phyloP scores from a whole-genome alignment of 352 stramenopile genomes.

The Plasmopara muralis region DNA sequence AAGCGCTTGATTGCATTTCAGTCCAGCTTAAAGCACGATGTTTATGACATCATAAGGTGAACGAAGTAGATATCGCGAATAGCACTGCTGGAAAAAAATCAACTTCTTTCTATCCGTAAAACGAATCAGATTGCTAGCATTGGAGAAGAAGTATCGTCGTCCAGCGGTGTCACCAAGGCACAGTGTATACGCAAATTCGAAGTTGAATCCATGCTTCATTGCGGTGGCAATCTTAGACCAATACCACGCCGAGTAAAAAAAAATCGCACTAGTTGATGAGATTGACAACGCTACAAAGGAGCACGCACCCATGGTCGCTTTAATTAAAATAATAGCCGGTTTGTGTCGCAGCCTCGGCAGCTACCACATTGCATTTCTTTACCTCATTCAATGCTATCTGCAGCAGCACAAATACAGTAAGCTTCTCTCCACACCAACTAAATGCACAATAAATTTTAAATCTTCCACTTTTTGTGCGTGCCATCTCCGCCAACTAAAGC shows the following conservation, averaged over 20 bases:
- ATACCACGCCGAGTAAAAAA: no score
- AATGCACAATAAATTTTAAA: neutral
- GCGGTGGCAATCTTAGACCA: conserved; percentile 45
- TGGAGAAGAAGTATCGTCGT: conserved; percentile 83
- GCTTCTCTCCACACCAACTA: neutral
- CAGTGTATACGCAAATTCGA: conserved; percentile 76
- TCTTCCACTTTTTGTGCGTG: conserved; percentile 27
- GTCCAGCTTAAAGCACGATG: conserved; percentile 57
- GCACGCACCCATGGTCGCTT: conserved; percentile 62
- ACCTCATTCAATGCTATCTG: conserved; percentile 47
- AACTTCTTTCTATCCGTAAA: conserved; percentile 62
- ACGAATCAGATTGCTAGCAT: conserved; percentile 70
- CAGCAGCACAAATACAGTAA: neutral
- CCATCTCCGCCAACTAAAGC: conserved; percentile 71
- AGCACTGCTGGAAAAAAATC: conserved; percentile 62
- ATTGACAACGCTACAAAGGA: neutral
- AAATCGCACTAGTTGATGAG: no score
- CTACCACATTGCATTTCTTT: conserved; percentile 75
- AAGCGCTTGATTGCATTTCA: conserved; percentile 64
- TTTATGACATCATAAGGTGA: conserved; percentile 81
- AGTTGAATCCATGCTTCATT: conserved; percentile 64
- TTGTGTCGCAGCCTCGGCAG: conserved; percentile 54
- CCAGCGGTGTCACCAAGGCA: conserved; percentile 69
- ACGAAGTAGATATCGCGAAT: conserved; percentile 71
- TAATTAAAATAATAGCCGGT: conserved; percentile 70